Percentiles rank a stretch among this genome's conserved stretches.
These are phyloP conservation scores for Xerocomus amazonicus DNA, from an alignment of 1,284 basidiomycete genomes.

Conservation along the genomic window DNA sequence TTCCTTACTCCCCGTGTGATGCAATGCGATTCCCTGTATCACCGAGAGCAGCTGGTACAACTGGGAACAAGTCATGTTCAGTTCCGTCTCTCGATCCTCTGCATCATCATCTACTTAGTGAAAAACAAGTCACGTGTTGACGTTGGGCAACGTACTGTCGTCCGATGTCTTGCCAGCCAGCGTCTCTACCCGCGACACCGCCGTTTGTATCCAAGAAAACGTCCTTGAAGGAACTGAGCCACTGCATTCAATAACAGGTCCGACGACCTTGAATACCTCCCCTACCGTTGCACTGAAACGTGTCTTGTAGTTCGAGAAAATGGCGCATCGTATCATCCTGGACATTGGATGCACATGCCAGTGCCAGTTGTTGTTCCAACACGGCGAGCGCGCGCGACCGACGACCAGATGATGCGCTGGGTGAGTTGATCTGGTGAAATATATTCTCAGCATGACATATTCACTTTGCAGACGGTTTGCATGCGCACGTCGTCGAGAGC, in stretches of 20 bases:
- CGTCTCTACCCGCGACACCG: slow-evolving; percentile 41
- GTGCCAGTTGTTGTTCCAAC: slow-evolving; percentile 59
- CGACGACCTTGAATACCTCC: slow-evolving; percentile 3
- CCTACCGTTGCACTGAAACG: slow-evolving; percentile 76
- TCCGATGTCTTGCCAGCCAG: slow-evolving; percentile 37
- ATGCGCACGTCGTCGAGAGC: slow-evolving; percentile 61
- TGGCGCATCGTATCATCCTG: slow-evolving; percentile 43
- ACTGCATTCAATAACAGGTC: slow-evolving; percentile 3
- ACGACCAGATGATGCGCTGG: slow-evolving; percentile 46
- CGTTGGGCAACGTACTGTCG: slow-evolving; percentile 35
- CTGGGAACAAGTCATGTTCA: slow-evolving; percentile 44
- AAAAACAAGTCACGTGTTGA: slow-evolving; percentile 1
- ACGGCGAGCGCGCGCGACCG: slow-evolving; percentile 51
- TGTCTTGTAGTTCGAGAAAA: slow-evolving; percentile 67
- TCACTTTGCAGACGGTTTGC: background rate
- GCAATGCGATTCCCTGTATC: slow-evolving; percentile 76
- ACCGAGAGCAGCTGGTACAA: slow-evolving; percentile 59
- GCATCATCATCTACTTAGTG: slow-evolving; percentile 10
- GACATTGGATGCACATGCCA: slow-evolving; percentile 45
- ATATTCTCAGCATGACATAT: too few species aligned
- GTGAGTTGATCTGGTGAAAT: slow-evolving; percentile 54
- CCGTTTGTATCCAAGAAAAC: slow-evolving; percentile 49
- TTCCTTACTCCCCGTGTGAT: slow-evolving; percentile 64
- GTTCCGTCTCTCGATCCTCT: slow-evolving; percentile 46
- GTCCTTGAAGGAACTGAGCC: slow-evolving; percentile 56